Evolutionary conservation across 305 asterid genomes (phyloP), one percentile per base, ranked within the genome.

Genomic region (Stenogyne calaminthoides): DNA sequence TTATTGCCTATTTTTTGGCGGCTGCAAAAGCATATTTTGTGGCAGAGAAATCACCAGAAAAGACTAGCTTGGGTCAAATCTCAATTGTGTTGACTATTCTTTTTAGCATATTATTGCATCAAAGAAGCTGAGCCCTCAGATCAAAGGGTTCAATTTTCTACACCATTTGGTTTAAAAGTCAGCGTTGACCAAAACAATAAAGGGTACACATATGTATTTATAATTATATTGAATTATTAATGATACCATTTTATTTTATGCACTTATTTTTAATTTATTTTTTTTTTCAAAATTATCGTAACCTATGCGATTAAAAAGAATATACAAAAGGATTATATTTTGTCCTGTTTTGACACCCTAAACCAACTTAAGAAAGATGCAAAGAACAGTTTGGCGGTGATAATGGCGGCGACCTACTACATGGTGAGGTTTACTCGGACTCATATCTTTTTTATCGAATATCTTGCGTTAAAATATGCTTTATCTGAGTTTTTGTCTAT

Each of bases 11-110:
- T 25, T 88, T 79, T 36, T 40, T 86, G 67, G 86, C 84, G 2
- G 67, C 77, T 6, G 80, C 87, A n/a, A n/a, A 14, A 83, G 44
- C 69, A 70, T 77, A 64, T n/a, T 83, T 81, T 70, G 84, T 81
- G 37, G 61, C 74, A 0, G 88, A 80, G 72, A 84, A 70, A 27
- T 78, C 82, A n/a, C 63, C 18, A 5, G 88, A n/a, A 84, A 69
- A 47, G 93, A 64, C 22, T 75, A 9, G 85, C 84, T 1, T 88
- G 93, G 91, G 84, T 77, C 7, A 77, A 81, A 40, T 64, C 84
- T 6, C 72, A 10, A 78, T 76, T 5, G 16, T 83, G 7, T 56
- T 66, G 0, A 44, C 54, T 20, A 65, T 77, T 37, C 46, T n/a
- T 62, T 15, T 65, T 42, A 29, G 37, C 72, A 27, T 51, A 69